Conservation (phyloP, 257 asterid genomes). For the Ehretia macrophylla region DNA sequence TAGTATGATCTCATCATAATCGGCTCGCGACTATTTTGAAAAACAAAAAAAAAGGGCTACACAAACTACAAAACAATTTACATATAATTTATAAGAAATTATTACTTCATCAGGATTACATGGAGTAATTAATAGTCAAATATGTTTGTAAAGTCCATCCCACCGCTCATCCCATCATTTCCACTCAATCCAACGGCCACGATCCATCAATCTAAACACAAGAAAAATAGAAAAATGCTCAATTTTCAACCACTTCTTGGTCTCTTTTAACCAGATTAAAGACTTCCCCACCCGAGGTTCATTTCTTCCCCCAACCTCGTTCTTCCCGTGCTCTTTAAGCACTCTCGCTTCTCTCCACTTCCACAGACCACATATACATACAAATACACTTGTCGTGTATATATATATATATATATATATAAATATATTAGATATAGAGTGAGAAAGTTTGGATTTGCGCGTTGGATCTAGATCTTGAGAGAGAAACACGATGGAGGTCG, state of each 20-base stretch:
- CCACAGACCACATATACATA: not conserved
- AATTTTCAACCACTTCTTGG: not conserved
- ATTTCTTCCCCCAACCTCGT: constrained; percentile 15
- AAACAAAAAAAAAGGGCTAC: too few species aligned
- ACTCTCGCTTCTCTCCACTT: not conserved
- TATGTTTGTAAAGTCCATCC: too few species aligned
- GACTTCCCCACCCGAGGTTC: not conserved
- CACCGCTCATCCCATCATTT: not conserved
- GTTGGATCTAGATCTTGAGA: constrained; percentile 26
- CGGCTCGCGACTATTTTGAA: too few species aligned
- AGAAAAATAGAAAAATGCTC: too few species aligned
- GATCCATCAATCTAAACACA: too few species aligned
- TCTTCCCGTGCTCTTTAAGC: constrained; percentile 21
- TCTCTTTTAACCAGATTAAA: not conserved
- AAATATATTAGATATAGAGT: not conserved
- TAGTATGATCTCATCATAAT: too few species aligned
- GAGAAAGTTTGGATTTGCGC: not conserved
- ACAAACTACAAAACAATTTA: too few species aligned
- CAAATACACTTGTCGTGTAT: not conserved
- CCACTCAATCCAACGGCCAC: constrained; percentile 11
- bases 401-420: not conserved
- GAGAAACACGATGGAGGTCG: constrained; percentile 38
- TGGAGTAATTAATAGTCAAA: too few species aligned
- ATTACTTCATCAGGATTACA: too few species aligned
- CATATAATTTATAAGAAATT: too few species aligned